These are phyloP conservation scores for Cystobasidium slooffiae DNA, from an alignment of 1,284 basidiomycete species.

Conservation along the genomic window DNA sequence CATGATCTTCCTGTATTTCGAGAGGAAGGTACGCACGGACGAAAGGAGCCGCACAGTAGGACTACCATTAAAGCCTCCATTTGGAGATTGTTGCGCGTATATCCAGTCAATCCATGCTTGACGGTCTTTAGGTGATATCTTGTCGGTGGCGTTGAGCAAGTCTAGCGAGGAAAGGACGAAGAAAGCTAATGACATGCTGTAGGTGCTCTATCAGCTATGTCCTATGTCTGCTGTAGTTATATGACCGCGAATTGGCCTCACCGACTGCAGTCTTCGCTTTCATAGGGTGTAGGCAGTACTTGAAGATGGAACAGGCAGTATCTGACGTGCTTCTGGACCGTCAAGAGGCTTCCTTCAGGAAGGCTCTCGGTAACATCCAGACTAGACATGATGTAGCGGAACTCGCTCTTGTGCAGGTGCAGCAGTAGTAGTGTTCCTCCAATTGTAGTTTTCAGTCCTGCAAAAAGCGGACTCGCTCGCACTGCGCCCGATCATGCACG, in stretches of 20 bases:
- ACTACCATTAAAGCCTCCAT: constrained; percentile 51
- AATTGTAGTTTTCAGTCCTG: too few species aligned
- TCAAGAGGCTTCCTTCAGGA: neutral
- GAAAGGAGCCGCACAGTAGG: constrained; percentile 16
- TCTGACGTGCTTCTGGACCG: constrained; percentile 46
- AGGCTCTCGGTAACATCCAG: too few species aligned
- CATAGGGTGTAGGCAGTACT: constrained; percentile 50
- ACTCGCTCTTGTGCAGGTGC: too few species aligned
- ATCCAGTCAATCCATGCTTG: constrained; percentile 49
- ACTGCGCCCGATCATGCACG: too few species aligned
- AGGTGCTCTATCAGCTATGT: neutral
- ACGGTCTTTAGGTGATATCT: constrained; percentile 41
- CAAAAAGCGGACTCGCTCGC: too few species aligned
- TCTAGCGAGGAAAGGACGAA: constrained; percentile 51
- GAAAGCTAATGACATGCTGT: constrained; percentile 52
- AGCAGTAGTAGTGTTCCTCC: too few species aligned
- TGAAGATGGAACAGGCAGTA: constrained; percentile 47
- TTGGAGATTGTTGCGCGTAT: constrained; percentile 49
- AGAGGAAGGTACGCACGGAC: too few species aligned
- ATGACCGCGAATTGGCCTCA: neutral
- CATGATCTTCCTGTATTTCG: too few species aligned
- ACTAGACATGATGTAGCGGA: too few species aligned
- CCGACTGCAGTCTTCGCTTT: constrained; percentile 50
- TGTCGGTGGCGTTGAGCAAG: constrained; percentile 46
- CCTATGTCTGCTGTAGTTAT: neutral